Base-by-base conservation (phyloP, 1,139 yeast genomes). In the Yamadazyma conglobata region DNA sequence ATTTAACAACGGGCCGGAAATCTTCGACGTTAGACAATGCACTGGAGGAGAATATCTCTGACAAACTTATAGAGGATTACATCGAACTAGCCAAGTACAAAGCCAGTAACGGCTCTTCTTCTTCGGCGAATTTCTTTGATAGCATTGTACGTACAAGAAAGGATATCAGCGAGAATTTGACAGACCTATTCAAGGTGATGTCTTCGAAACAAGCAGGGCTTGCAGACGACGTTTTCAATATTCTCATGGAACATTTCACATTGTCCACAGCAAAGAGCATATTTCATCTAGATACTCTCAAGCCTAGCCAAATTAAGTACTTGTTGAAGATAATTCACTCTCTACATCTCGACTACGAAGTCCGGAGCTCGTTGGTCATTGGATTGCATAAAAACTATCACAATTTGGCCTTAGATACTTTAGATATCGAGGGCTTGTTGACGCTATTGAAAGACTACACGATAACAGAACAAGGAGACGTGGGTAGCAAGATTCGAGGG, bases 391-490 rank as follows among this genome's bases (percentile, higher is more conserved):
- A 15, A n/a, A 35, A 34, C 15, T 19, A 27, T 16, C 10, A 24
- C 3, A n/a, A 10, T 12, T 31, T 36, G 16, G 15, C 16, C 8
- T 9, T 35, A n/a, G 27, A 33, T 10, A 35, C 40, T 1, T 33
- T 30, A 3, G 32, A 43, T 5, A 35, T 60, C 10, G 22, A 40
- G 6, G 33, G 25, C 6, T 10, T 40, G 22, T 25, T 32, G 8
- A 20, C 37, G 3, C 59, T 67, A 25, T 52, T 81, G 24, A 77
- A 78, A 41, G 89, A 82, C 43, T 80, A 81, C 45, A 77, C 88
- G 0, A 58, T 69, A 3, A 78, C 87, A 0, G 75, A 73, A 30
- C 83, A 77, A 50, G 91, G 91, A 11, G 91, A 82, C 53, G 85
- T 81, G 10, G 96, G 96, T 2, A 75, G 87, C 22, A 72, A 78